These are phyloP conservation scores for Dysphania ambrosioides DNA, from an alignment of 148 eudicot species.

Conservation along the genomic window DNA sequence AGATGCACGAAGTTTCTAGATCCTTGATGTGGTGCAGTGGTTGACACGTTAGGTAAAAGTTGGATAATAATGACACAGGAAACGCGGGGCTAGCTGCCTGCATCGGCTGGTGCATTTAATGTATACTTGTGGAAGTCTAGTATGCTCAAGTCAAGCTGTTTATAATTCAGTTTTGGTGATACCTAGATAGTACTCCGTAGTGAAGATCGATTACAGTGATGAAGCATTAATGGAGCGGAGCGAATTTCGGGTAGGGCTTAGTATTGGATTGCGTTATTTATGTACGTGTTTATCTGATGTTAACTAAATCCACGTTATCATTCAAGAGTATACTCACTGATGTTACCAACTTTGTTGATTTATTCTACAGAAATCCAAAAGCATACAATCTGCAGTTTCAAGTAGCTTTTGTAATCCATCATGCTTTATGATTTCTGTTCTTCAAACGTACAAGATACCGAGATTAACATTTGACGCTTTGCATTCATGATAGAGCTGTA, in stretches of 20 bases:
- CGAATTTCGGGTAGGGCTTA: neutral
- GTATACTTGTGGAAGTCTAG: neutral
- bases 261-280: neutral
- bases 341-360: too few relatives aligned
- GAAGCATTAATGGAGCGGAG: too few relatives aligned
- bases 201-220: constrained; percentile 6
- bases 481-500: too few relatives aligned
- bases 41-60: neutral
- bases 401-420: too few relatives aligned
- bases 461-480: too few relatives aligned
- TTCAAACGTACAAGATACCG: too few relatives aligned
- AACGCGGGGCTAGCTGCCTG: neutral
- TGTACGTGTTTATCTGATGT: constrained; percentile 1
- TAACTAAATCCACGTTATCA: too few relatives aligned
- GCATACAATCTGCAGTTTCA: too few relatives aligned
- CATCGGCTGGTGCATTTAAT: neutral
- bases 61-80: neutral
- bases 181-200: neutral
- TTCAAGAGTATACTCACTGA: too few relatives aligned
- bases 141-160: neutral
- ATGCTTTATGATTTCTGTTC: too few relatives aligned
- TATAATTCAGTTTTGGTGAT: neutral
- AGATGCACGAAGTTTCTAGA: neutral
- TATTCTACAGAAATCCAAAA: too few relatives aligned
- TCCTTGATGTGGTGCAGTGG: constrained; percentile 3